Evolutionary conservation across 1,139 yeast species (phyloP).

Genomic region (Taiozyma sp.): DNA sequence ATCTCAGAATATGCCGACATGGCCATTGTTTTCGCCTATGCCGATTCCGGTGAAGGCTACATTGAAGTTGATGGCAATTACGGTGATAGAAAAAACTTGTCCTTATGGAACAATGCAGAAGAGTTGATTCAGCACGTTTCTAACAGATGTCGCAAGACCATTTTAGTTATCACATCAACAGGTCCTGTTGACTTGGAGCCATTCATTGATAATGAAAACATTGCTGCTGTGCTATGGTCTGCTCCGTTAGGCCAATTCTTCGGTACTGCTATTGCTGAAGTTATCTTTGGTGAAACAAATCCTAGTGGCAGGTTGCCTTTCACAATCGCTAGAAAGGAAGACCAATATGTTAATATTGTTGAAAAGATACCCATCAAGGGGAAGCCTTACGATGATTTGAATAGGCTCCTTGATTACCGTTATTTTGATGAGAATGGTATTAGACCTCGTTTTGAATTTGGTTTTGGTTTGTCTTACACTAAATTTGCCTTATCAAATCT

Average conservation of each 20-base stretch:
- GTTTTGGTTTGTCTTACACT: slow-evolving; percentile 55
- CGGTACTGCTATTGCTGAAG: slow-evolving; percentile 41
- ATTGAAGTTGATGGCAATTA: slow-evolving; percentile 50
- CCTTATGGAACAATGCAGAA: slow-evolving; percentile 60
- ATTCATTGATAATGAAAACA: slow-evolving; percentile 54
- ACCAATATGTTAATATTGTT: slow-evolving; percentile 47
- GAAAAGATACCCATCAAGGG: slow-evolving; percentile 35
- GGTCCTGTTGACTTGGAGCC: slow-evolving; percentile 57
- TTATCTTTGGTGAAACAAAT: slow-evolving; percentile 51
- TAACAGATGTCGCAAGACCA: slow-evolving; percentile 43
- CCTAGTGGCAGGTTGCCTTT: slow-evolving; percentile 63
- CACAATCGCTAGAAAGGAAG: slow-evolving; percentile 51
- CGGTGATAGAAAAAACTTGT: slow-evolving; percentile 53
- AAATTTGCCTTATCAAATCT: slow-evolving; percentile 38
- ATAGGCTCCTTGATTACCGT: slow-evolving; percentile 43
- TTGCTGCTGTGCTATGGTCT: slow-evolving; percentile 49
- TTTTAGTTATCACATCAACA: slow-evolving; percentile 51
- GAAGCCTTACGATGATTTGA: slow-evolving; percentile 46
- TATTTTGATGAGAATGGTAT: slow-evolving; percentile 52
- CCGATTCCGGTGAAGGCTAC: slow-evolving; percentile 56
- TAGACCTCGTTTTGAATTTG: slow-evolving; percentile 56
- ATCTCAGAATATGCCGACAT: slow-evolving; percentile 45
- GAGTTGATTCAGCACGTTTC: slow-evolving; percentile 45
- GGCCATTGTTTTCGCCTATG: slow-evolving; percentile 45
- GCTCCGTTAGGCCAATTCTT: slow-evolving; percentile 56